phyloP scores from a whole-genome alignment of 352 stramenopile genomes.

The Phytopythium chamaehyphon region DNA sequence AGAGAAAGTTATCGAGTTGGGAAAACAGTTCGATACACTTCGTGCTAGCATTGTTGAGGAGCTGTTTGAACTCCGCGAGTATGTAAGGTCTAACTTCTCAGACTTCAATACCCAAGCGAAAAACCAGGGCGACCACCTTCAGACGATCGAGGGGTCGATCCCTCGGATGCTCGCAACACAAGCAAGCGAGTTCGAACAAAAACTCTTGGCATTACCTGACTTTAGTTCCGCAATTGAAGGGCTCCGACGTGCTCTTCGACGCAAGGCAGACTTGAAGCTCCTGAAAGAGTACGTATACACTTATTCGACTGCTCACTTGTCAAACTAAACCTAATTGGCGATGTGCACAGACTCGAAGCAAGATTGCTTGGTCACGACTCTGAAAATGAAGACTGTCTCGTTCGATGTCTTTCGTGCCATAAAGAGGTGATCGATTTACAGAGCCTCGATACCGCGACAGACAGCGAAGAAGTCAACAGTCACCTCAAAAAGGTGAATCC shows the following conservation, averaged over 20 bases:
- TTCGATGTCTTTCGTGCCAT: conserved; percentile 65
- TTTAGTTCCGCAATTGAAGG: conserved; percentile 39
- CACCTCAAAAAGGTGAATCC: conserved; percentile 49
- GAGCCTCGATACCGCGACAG: conserved; percentile 11
- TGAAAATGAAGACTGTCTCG: conserved; percentile 58
- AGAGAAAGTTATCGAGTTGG: conserved; percentile 40
- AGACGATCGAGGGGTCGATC: conserved; percentile 19
- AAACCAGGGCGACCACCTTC: conserved; percentile 29
- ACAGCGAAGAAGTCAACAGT: conserved; percentile 18
- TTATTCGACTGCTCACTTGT: too few relatives aligned
- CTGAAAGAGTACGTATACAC: conserved; percentile 46
- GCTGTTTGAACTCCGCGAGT: conserved; percentile 22
- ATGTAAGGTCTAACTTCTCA: conserved; percentile 23
- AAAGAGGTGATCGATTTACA: conserved; percentile 44
- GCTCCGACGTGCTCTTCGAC: conserved; percentile 32
- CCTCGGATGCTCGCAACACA: conserved; percentile 24
- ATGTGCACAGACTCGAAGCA: conserved; percentile 38
- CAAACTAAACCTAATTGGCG: neutral
- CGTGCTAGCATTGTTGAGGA: conserved; percentile 32
- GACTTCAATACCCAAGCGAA: conserved; percentile 22
- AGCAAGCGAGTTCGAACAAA: conserved; percentile 31
- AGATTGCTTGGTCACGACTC: conserved; percentile 40
- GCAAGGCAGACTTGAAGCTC: conserved; percentile 60
- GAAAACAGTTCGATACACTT: conserved; percentile 27
- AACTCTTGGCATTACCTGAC: conserved; percentile 38